Evolutionary conservation across 768 basidiomycete genomes (phyloP), one percentile per base, ranked within the genome.

Genomic region (Kondoa subrosea): DNA sequence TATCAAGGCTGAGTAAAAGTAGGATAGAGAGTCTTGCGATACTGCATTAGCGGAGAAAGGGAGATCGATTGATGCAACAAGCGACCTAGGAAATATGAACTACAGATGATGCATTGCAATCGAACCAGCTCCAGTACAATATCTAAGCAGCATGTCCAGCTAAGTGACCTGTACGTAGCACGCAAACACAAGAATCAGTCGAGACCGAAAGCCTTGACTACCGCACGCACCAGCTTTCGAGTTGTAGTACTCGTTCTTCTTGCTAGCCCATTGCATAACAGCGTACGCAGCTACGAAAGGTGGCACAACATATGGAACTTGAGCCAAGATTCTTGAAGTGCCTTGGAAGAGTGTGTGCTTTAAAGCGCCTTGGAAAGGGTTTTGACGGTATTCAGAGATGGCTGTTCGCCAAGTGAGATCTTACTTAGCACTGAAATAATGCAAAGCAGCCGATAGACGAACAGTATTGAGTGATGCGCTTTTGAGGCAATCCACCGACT

Each of bases 191-290:
- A 29, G 3, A 25, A 64, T 64, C 15, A 8, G 17, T 32, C 62
- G 17, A 64, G 25, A 32, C 27, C 25, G 31, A n/a, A n/a, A n/a
- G n/a, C n/a, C n/a, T n/a, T 30, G 4, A 16, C 14, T 50, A 66
- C n/a, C 68, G 25, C 27, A 69, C 68, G 4, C 14, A 32, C 61
- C 61, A 16, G 30, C 30, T 32, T 63, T 63, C 29, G 61, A 29
- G 61, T 69, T 69, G 65, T 27, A 40, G 32, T 60, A 69, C 59
- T 67, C 69, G 66, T 69, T 69, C 69, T 69, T 67, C 69, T 69
- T 69, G 34, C 61, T 58, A 2, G 69, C 69, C 69, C 69, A 69
- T 27, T 65, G 58, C 29, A 69, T 50, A 32, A 50, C 59, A 8
- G 34, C 69, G 66, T 69, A 69, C 1, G 65, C 68, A 66, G 68